These are phyloP conservation scores for Penicillium manginii DNA, from an alignment of 495 filamentous ascomycete species.

Conservation along the genomic window DNA sequence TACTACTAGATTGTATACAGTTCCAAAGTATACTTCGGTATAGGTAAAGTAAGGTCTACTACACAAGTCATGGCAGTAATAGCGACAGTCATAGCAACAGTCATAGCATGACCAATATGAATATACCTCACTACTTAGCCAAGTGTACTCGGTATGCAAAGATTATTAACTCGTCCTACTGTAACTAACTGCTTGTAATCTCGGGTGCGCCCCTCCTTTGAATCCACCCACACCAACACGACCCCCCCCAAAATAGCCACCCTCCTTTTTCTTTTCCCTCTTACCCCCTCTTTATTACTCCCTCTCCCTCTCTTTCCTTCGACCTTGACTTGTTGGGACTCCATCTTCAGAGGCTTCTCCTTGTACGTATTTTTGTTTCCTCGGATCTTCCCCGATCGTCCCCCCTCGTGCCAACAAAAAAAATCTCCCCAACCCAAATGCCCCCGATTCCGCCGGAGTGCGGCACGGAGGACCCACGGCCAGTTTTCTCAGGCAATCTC, in stretches of 20 bases:
- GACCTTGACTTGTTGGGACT: slow-evolving; percentile 49
- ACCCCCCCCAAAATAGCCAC: slow-evolving; percentile 18
- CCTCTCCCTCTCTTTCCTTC: slow-evolving; percentile 19
- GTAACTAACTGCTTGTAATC: slow-evolving; percentile 3
- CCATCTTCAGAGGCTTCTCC: slow-evolving; percentile 25
- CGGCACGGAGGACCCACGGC: slow-evolving; percentile 22
- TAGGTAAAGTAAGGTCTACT: no score
- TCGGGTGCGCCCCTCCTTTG: slow-evolving; percentile 14
- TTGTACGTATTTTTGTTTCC: slow-evolving; percentile 27
- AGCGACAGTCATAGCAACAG: neutral
- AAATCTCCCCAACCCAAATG: slow-evolving; percentile 15
- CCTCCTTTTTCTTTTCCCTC: slow-evolving; percentile 29
- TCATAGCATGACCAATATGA: no score
- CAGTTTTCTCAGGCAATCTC: slow-evolving; percentile 14
- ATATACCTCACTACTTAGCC: no score
- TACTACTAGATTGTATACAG: neutral
- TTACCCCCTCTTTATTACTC: slow-evolving; percentile 23
- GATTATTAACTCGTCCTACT: slow-evolving; percentile 10
- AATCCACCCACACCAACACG: slow-evolving; percentile 8
- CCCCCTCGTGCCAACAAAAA: slow-evolving; percentile 11
- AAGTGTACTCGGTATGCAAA: neutral
- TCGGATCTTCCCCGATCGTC: slow-evolving; percentile 5
- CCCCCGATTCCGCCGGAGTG: slow-evolving; percentile 19
- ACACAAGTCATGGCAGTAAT: no score
- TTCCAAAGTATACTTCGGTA: no score